These are phyloP conservation scores for Fusarium paranaense DNA, from an alignment of 2,329 filamentous ascomycete genomes.

Conservation along the genomic window DNA sequence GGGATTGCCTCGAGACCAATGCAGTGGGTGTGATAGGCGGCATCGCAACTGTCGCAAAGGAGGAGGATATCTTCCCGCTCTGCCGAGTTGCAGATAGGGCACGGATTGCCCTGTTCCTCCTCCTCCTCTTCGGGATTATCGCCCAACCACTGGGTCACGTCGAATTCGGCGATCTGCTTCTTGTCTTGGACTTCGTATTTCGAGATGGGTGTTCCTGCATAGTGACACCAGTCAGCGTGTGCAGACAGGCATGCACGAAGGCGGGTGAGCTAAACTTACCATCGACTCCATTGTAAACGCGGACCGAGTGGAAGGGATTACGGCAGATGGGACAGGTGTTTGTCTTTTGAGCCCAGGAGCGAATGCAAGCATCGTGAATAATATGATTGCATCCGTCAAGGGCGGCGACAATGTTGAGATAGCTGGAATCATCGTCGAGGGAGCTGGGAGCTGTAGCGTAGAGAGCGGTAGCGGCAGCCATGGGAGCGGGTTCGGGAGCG, in stretches of 20 bases:
- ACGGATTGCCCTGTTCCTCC: constrained; percentile 77
- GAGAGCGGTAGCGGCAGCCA: constrained; percentile 33
- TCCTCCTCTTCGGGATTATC: constrained; percentile 79
- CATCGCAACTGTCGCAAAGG: constrained; percentile 91
- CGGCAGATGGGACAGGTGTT: constrained; percentile 99
- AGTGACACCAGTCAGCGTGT: constrained; percentile 32
- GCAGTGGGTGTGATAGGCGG: constrained; percentile 91
- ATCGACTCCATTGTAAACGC: constrained; percentile 82
- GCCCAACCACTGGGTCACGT: constrained; percentile 79
- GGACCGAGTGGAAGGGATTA: constrained; percentile 88
- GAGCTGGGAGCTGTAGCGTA: constrained; percentile 34
- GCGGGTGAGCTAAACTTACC: constrained; percentile 66
- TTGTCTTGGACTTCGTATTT: constrained; percentile 80
- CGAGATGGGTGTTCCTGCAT: constrained; percentile 64
- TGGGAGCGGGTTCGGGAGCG: constrained; percentile 28
- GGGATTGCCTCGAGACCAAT: constrained; percentile 84
- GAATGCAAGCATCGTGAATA: constrained; percentile 91
- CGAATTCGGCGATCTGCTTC: constrained; percentile 90
- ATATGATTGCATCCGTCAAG: constrained; percentile 87
- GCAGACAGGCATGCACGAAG: constrained; percentile 21
- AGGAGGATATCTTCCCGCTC: constrained; percentile 88
- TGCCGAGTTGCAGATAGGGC: constrained; percentile 83
- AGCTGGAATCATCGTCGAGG: constrained; percentile 47
- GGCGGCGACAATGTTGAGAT: constrained; percentile 64
- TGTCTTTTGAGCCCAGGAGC: constrained; percentile 94